These are phyloP conservation scores for Neofusicoccum kwambonambiense DNA, from an alignment of 2,329 filamentous ascomycete species.

Conservation along the genomic window DNA sequence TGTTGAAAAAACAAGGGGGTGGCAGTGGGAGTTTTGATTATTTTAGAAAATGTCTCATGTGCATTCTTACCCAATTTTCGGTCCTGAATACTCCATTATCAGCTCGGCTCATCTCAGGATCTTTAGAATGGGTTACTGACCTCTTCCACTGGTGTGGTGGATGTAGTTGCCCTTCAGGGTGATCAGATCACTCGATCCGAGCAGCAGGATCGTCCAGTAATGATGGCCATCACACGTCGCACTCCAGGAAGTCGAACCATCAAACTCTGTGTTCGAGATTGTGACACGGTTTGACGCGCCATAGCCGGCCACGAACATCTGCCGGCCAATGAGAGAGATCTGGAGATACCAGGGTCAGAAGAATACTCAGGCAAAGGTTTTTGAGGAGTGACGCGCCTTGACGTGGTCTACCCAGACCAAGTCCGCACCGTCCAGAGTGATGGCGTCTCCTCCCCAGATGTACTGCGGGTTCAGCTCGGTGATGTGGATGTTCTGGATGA, in stretches of 20 bases:
- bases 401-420: conserved; percentile 24
- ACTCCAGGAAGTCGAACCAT: conserved; percentile 56
- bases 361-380: background rate
- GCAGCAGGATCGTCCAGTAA: conserved; percentile 61
- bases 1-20: no score
- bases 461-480: conserved; percentile 40
- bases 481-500: conserved; percentile 47
- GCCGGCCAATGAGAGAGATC: conserved; percentile 59
- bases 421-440: conserved; percentile 32
- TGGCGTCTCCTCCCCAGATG: conserved; percentile 38
- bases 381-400: conserved; percentile 23
- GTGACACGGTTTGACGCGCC: conserved; percentile 55
- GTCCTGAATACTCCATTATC: conserved; percentile 29
- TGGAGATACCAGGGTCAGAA: background rate
- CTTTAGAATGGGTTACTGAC: no score
- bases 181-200: conserved; percentile 55
- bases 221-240: conserved; percentile 59
- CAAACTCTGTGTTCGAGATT: conserved; percentile 60
- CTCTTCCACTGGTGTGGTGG: conserved; percentile 56
- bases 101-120: no score
- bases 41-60: no score
- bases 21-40: no score
- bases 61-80: conserved; percentile 47
- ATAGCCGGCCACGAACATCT: conserved; percentile 61
- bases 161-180: conserved; percentile 63